Base-by-base conservation (phyloP, 306 rosid species). In the Corylus heterophylla region DNA sequence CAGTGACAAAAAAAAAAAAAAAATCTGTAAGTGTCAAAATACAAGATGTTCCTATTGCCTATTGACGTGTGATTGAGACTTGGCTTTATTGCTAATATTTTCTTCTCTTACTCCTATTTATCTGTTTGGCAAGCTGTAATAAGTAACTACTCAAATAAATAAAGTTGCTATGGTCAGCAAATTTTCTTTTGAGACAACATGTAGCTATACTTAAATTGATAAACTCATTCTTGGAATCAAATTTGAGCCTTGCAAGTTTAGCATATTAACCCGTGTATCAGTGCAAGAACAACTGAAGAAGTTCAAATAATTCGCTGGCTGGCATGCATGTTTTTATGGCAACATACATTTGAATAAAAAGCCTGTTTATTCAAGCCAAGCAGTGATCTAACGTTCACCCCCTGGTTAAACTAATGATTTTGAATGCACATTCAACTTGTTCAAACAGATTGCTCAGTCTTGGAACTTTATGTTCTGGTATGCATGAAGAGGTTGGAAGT, bases 401-500 rank as follows among this genome's bases (percentile, higher is more conserved):
- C 25, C 71, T 16, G 25, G 12, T 56, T 61, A 20, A 78, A 45
- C 39, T 78, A 49, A 56, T 17, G 56, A 1, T 69, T 78, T 75
- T 78, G 45, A 71, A 55, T 76, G 54, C 72, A 54, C 62, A 49
- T 76, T 62, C 68, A 22, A 50, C 74, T 59, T 71, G 80, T 61
- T 62, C 76, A 81, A 74, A 61, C 96, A 95, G 98, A 88, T 89
- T 91, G 97, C 82, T 92, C 94, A 75, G 71, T 89, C 72, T 83
- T 95, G 86, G 98, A 95, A 90, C 93, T 95, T 73, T 83, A 92
- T 75, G 84, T 95, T 76, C 78, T 95, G 91, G 96, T 91, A 62
- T 91, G 98, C 90, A 88, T 92, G 97, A 92, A 85, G 89, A 91
- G 97, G 82, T 83, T 91, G 95, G 98, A 92, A 75, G 85, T 83